A percentile compares a stretch with the other conserved stretches of the same genome.
Evolutionary conservation across 2,329 filamentous ascomycete genomes (phyloP).

Genomic region (Colletotrichum coccodes): DNA sequence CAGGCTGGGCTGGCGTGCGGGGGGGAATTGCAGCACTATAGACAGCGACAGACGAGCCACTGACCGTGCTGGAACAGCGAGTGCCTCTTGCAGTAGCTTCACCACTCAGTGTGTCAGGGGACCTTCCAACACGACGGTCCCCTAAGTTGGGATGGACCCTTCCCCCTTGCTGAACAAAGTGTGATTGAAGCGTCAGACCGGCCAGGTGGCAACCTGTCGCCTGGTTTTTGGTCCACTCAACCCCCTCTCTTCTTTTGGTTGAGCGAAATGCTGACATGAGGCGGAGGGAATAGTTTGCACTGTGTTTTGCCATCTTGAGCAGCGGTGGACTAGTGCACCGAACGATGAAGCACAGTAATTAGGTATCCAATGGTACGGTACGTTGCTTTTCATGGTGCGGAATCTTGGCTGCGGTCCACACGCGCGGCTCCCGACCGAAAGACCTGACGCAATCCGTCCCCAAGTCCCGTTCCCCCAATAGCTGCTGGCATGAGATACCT

Average conservation of each 20-base stretch:
- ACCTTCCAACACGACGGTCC: not conserved
- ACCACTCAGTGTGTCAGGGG: not conserved
- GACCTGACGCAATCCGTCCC: constrained; percentile 12
- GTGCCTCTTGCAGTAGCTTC: not conserved
- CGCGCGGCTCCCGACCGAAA: constrained; percentile 11
- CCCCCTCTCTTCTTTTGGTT: not conserved
- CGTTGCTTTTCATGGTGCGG: not conserved
- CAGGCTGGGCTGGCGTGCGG: constrained; percentile 11
- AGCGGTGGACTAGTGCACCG: too few species aligned
- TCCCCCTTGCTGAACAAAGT: not conserved
- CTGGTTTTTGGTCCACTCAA: not conserved
- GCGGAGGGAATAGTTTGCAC: too few species aligned
- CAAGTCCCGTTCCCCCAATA: not conserved
- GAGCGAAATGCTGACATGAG: not conserved
- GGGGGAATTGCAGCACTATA: not conserved
- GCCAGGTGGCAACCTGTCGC: not conserved
- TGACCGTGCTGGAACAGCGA: not conserved
- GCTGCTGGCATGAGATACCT: constrained; percentile 9
- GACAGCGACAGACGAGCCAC: not conserved
- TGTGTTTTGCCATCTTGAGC: too few species aligned
- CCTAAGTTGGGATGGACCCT: not conserved
- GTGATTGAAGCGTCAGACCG: not conserved
- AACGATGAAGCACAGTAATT: too few species aligned
- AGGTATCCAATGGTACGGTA: too few species aligned
- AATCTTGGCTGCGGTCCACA: constrained; percentile 2